Conservation (phyloP, 768 basidiomycete species). For the Tulasnella sp. region DNA sequence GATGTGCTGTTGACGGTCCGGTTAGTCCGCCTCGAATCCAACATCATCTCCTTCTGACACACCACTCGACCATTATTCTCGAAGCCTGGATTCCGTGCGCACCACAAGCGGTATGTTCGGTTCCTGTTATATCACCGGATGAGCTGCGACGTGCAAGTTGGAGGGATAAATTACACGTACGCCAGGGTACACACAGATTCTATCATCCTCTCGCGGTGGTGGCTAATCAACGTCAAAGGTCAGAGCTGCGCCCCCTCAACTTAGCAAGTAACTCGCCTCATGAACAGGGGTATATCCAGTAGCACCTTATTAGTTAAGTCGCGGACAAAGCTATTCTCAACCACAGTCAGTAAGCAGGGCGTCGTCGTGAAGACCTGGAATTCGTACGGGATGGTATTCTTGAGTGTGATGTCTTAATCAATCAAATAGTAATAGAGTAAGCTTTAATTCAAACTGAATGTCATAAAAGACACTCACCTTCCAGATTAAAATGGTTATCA, state of each 20-base stretch:
- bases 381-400: conserved; percentile 43
- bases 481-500: conserved; percentile 44
- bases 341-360: background rate
- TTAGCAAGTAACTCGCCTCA: conserved; percentile 36
- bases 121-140: conserved; percentile 36
- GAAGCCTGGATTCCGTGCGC: conserved; percentile 44
- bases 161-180: background rate
- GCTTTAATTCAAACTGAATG: too few relatives aligned
- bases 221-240: conserved; percentile 29
- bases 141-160: background rate
- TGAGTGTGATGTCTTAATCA: conserved; percentile 42
- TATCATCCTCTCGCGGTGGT: conserved; percentile 45
- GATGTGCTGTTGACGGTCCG: conserved; percentile 37
- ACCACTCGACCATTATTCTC: conserved; percentile 41
- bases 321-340: conserved; percentile 35
- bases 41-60: background rate
- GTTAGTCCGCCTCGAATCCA: background rate
- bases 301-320: conserved; percentile 45
- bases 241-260: too few relatives aligned
- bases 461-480: conserved; percentile 31
- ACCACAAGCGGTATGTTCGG: conserved; percentile 44
- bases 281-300: conserved; percentile 46
- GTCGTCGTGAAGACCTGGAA: background rate
- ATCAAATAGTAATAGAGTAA: background rate
- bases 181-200: conserved; percentile 39